Percentiles rank a stretch among this genome's conserved stretches.
Evolutionary conservation across 2,329 filamentous ascomycete genomes (phyloP).

Genomic region (Xylariales sp.): DNA sequence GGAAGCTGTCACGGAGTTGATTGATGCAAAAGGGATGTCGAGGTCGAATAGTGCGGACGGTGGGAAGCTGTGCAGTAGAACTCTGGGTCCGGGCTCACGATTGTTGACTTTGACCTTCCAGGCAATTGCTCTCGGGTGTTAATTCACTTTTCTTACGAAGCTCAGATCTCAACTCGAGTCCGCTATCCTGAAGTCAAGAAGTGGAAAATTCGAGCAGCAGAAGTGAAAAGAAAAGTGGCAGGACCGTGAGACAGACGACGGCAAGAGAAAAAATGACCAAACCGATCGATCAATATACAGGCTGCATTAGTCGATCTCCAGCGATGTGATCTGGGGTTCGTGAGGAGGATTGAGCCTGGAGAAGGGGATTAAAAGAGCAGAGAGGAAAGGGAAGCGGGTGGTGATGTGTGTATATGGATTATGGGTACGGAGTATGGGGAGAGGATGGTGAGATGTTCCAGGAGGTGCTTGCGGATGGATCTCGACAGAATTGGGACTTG

Average conservation of each 20-base stretch:
- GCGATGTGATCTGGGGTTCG: conserved; percentile 9
- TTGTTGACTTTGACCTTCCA: not conserved
- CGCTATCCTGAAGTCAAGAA: not conserved
- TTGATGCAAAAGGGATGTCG: not conserved
- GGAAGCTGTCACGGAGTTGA: not conserved
- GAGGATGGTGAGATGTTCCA: not conserved
- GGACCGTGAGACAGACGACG: conserved; percentile 2
- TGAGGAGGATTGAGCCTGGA: conserved; percentile 20
- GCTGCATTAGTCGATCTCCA: conserved; percentile 26
- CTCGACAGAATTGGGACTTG: conserved; percentile 1
- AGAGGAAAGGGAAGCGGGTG: conserved; percentile 16
- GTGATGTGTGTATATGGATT: conserved; percentile 4
- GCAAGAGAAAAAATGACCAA: conserved; percentile 24
- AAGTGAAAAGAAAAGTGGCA: conserved; percentile 4
- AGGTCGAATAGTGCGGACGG: conserved; percentile 1
- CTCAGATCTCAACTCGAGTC: not conserved
- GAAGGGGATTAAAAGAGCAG: conserved; percentile 26
- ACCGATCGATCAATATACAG: conserved; percentile 32
- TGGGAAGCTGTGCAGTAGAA: conserved; percentile 4
- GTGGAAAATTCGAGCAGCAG: not conserved
- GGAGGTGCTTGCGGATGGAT: conserved; percentile 8
- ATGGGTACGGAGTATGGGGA: not conserved
- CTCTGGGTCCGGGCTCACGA: not conserved
- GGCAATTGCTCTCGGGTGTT: not conserved
- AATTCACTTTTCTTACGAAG: not conserved